Conservation (phyloP, 192 early-diverging fungal genomes). For the Allomyces javanicus region DNA sequence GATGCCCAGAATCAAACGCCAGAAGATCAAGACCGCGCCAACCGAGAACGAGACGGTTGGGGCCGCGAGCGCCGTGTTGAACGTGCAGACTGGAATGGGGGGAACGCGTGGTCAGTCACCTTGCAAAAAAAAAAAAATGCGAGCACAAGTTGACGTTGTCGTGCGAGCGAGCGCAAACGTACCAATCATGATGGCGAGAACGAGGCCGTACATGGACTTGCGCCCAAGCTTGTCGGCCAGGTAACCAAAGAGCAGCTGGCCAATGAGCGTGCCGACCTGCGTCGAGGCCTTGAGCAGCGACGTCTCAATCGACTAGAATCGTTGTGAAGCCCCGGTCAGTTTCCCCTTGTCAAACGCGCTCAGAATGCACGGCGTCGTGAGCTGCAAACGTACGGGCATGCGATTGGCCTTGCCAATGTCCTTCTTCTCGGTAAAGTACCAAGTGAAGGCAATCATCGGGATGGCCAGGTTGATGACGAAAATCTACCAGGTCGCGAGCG, state of each 20-base stretch:
- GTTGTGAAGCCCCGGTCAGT: too few relatives aligned
- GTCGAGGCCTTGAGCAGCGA: constrained; percentile 68
- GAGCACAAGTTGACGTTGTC: too few relatives aligned
- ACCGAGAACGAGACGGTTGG: constrained; percentile 43
- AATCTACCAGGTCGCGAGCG: constrained; percentile 11
- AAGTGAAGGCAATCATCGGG: constrained; percentile 41
- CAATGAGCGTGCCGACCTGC: constrained; percentile 73
- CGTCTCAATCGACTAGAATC: constrained; percentile 35
- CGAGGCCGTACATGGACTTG: constrained; percentile 72
- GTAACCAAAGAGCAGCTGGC: constrained; percentile 74
- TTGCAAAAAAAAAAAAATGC: too few relatives aligned
- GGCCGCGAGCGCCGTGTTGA: constrained; percentile 57
- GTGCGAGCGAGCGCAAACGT: too few relatives aligned
- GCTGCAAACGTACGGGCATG: too few relatives aligned
- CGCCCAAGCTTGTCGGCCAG: constrained; percentile 78
- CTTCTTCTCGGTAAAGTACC: too few relatives aligned
- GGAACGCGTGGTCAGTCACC: too few relatives aligned
- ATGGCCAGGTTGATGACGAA: constrained; percentile 80
- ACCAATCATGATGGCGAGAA: constrained; percentile 76
- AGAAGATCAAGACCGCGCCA: constrained; percentile 54
- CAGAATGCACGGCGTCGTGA: too few relatives aligned
- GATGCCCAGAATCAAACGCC: constrained; percentile 81
- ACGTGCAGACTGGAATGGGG: constrained; percentile 22
- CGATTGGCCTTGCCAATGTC: too few relatives aligned
- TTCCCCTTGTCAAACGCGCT: too few relatives aligned